Evolutionary conservation across 257 asterid species (phyloP), one percentile per base, ranked within the genome.

Genomic region (Solanum chmielewskii): DNA sequence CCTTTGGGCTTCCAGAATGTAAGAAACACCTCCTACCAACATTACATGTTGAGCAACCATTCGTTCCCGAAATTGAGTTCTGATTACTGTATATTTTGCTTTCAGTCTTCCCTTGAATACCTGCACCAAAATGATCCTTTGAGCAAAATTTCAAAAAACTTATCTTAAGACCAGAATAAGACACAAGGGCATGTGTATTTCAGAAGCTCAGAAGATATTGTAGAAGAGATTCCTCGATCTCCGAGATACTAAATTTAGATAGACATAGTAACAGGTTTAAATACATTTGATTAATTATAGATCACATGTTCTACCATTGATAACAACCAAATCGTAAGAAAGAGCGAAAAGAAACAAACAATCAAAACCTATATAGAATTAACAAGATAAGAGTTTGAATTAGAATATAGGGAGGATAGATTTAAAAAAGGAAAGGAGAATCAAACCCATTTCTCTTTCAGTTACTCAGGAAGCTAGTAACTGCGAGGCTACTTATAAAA

Each of bases 1-100:
- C 93, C 83, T 86, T 76, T 86, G 71, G 89, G 25, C 86, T 87
- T 41, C 91, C 97, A 84, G 94, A 89, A 89, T 93, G 95, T 74
- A 93, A 82, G 88, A 21, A 93, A 27, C 88, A 77, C 85, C 88
- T 88, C 83, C 88, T 89, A 83, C 76, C 83, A 90, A 90, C 76
- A 62, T 90, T 86, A 86, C 62, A 86, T 37, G 93, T 92, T 52
- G 88, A 86, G 59, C 89, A 23, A 60, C 47, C 84, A 81, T 56
- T 87, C 90, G 66, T 86, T 87, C 92, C 91, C 71, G 88, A 49
- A 42, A 83, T 42, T 76, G 94, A 86, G 16, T 68, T 76, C 86
- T 47, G 77, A 83, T 86, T 83, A 71, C 33, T 29, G 74, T 47
- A 64, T 42, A 88, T 23, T 70, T 84, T 88, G 62, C 88, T 75